phyloP scores from a whole-genome alignment of 306 rosid genomes.

The Casuarina cunninghamiana region DNA sequence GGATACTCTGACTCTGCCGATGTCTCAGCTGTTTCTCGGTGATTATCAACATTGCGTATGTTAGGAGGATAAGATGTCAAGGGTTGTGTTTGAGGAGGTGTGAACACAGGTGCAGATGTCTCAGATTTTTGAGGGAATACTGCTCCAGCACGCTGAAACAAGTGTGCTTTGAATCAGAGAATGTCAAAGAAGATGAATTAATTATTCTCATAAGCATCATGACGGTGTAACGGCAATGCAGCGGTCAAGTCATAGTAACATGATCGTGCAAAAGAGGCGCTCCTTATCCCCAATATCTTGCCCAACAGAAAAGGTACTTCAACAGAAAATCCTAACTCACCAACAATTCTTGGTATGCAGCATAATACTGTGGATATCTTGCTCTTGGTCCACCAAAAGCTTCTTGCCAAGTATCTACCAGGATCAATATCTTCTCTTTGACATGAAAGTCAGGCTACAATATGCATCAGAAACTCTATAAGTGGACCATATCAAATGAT shows the following conservation, averaged over 20 bases:
- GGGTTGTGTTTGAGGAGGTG: constrained; percentile 91
- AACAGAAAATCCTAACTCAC: constrained; percentile 44
- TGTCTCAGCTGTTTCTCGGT: constrained; percentile 61
- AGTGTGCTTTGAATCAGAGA: constrained; percentile 19
- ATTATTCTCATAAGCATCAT: constrained; percentile 16
- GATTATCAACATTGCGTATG: constrained; percentile 50
- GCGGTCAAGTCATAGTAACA: constrained; percentile 15
- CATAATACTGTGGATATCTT: constrained; percentile 93
- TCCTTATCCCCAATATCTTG: constrained; percentile 3
- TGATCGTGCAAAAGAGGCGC: constrained; percentile 7
- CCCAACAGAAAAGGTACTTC: constrained; percentile 3
- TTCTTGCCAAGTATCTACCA: constrained; percentile 98
- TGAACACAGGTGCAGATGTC: constrained; percentile 78
- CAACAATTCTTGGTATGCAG: constrained; percentile 92
- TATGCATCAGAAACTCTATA: constrained; percentile 37
- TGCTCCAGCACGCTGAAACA: constrained; percentile 89
- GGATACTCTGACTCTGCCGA: constrained; percentile 84
- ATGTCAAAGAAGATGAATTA: constrained; percentile 22
- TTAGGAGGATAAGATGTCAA: constrained; percentile 77
- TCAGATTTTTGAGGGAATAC: constrained; percentile 86
- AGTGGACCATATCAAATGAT: constrained; percentile 27
- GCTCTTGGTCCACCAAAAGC: constrained; percentile 97
- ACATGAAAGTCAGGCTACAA: constrained; percentile 84
- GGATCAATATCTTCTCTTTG: constrained; percentile 85
- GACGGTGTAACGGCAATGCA: constrained; percentile 15